These are phyloP conservation scores for Metschnikowia noctiluminum DNA, from an alignment of 805 yeast genomes.

Conservation along the genomic window DNA sequence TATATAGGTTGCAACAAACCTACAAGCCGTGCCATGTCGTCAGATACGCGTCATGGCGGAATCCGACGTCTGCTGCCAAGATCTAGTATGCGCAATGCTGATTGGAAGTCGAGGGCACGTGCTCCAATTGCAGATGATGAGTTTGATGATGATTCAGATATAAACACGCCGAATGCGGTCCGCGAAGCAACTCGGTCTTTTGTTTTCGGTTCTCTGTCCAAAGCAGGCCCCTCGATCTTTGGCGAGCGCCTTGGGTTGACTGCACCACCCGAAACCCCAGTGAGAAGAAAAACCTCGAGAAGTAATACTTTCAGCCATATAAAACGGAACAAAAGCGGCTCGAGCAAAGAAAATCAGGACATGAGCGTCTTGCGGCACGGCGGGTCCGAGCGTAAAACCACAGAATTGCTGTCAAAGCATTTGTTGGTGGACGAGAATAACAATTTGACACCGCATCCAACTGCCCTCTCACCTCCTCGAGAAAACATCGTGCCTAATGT, in stretches of 20 bases:
- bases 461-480: conserved; percentile 5
- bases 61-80: conserved; percentile 12
- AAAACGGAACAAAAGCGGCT: background rate
- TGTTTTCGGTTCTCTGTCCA: background rate
- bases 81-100: background rate
- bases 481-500: background rate
- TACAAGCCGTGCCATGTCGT: background rate
- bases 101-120: background rate
- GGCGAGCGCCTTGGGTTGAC: background rate
- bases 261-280: conserved; percentile 1
- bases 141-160: conserved; percentile 7
- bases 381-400: background rate
- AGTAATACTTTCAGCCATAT: background rate
- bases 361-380: background rate
- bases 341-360: background rate
- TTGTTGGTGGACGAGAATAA: conserved; percentile 26
- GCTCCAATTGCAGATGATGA: conserved; percentile 1
- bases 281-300: background rate
- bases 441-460: conserved; percentile 19
- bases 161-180: conserved; percentile 3
- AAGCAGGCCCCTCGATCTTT: background rate
- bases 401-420: conserved; percentile 9
- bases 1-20: no score
- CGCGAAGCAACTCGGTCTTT: background rate
- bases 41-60: background rate